Conservation (phyloP, 257 asterid species). For the Echium plantagineum region DNA sequence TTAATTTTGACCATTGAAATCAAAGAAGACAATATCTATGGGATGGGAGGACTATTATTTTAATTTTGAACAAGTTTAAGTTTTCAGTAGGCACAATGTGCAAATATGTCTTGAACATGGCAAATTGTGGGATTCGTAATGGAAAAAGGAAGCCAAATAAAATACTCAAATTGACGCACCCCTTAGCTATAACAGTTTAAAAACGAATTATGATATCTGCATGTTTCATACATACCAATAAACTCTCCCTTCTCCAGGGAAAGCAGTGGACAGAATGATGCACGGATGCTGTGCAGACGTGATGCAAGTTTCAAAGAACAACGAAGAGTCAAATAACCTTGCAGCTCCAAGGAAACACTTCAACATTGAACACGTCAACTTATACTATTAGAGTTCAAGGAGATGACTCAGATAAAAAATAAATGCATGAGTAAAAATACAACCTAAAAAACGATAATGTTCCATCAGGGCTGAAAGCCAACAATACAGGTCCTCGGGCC, state of each 20-base stretch:
- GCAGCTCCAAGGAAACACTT: conserved; percentile 76
- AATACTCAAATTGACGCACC: too few species aligned
- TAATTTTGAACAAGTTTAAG: too few species aligned
- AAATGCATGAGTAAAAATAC: conserved; percentile 19
- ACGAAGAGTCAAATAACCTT: conserved; percentile 83
- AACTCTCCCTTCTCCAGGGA: conserved; percentile 98
- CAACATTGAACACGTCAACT: conserved; percentile 12
- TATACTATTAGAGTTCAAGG: conserved; percentile 6
- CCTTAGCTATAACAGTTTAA: neutral
- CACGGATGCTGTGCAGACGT: conserved; percentile 76
- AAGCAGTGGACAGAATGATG: conserved; percentile 96
- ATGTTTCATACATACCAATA: conserved; percentile 42
- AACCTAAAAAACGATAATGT: conserved; percentile 92
- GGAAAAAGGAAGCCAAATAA: too few species aligned
- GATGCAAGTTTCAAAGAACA: conserved; percentile 81
- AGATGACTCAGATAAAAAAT: neutral
- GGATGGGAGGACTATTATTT: too few species aligned
- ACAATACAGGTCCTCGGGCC: conserved; percentile 87
- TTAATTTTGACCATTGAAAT: too few species aligned
- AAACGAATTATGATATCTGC: neutral
- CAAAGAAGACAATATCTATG: too few species aligned
- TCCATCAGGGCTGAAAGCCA: conserved; percentile 78
- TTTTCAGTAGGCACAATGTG: too few species aligned
- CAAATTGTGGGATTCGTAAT: too few species aligned
- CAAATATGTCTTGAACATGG: too few species aligned